These are phyloP conservation scores for Pugionium dolabratum DNA, from an alignment of 345 rosid species.

Conservation along the genomic window DNA sequence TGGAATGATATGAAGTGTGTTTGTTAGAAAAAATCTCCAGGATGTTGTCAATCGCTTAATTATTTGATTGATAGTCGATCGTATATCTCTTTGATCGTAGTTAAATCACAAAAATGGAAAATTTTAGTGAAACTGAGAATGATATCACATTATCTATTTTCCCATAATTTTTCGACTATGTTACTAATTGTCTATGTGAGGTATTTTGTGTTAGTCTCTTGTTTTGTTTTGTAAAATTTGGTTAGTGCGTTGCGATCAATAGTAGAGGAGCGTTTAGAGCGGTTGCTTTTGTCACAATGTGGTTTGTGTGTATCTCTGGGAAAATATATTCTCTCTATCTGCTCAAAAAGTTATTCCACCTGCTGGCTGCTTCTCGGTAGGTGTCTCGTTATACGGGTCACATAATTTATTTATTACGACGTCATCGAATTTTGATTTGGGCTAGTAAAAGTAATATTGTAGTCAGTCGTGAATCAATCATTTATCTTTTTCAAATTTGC, in stretches of 20 bases:
- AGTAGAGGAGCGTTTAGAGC: slow-evolving; percentile 25
- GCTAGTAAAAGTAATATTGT: background rate
- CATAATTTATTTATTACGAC: slow-evolving; percentile 34
- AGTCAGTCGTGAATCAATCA: slow-evolving; percentile 32
- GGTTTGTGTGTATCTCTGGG: slow-evolving; percentile 32
- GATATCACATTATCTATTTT: no score
- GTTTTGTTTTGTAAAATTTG: slow-evolving; percentile 7
- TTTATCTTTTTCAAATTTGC: background rate
- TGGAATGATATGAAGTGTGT: slow-evolving; percentile 21
- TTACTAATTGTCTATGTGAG: background rate
- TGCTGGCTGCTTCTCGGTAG: slow-evolving; percentile 34
- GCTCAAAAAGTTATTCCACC: slow-evolving; percentile 40
- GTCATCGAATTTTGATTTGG: background rate
- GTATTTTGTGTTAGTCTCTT: background rate
- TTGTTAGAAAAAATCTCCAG: slow-evolving; percentile 8
- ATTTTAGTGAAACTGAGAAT: no score
- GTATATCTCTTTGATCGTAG: background rate
- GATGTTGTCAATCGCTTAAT: background rate
- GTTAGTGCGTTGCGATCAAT: slow-evolving; percentile 9
- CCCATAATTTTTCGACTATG: no score
- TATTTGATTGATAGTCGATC: no score
- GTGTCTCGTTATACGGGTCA: slow-evolving; percentile 42
- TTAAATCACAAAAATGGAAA: background rate
- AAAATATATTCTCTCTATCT: slow-evolving; percentile 33
- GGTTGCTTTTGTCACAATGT: slow-evolving; percentile 33